These are phyloP conservation scores for Coniochaeta pulveracea DNA, from an alignment of 2,329 filamentous ascomycete species.

Conservation along the genomic window DNA sequence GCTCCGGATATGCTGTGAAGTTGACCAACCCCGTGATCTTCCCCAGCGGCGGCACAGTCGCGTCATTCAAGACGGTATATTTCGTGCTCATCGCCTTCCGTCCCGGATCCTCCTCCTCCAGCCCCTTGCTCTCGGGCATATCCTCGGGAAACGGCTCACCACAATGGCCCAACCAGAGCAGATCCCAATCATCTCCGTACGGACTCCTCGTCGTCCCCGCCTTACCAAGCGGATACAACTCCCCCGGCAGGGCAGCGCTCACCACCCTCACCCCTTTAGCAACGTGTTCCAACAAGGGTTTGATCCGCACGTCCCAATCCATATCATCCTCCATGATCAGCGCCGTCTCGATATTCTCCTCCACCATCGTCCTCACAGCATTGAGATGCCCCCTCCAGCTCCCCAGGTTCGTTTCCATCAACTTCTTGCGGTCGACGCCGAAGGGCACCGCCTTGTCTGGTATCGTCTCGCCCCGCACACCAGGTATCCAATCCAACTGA, in stretches of 20 bases:
- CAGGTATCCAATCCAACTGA: slow-evolving; percentile 4
- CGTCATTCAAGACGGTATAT: slow-evolving; percentile 12
- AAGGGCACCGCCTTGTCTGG: slow-evolving; percentile 1
- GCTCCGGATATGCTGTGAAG: slow-evolving; percentile 15
- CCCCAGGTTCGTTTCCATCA: slow-evolving; percentile 5
- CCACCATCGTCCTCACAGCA: slow-evolving; percentile 6
- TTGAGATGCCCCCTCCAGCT: slow-evolving; percentile 8
- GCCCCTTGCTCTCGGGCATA: slow-evolving; percentile 2
- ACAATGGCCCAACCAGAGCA: slow-evolving; percentile 9
- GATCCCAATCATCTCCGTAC: slow-evolving; percentile 8
- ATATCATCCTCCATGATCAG: slow-evolving; percentile 9
- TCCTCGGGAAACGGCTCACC: slow-evolving; percentile 8
- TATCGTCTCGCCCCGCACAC: neutral
- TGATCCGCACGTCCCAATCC: slow-evolving; percentile 9
- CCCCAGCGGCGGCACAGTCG: slow-evolving; percentile 14
- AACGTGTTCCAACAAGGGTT: slow-evolving; percentile 6
- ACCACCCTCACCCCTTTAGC: slow-evolving; percentile 3
- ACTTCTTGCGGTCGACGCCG: slow-evolving; percentile 4
- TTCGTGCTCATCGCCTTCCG: slow-evolving; percentile 7
- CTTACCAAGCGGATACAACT: slow-evolving; percentile 2
- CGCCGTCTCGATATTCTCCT: slow-evolving; percentile 6
- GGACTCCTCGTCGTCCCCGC: slow-evolving; percentile 2
- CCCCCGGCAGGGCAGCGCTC: neutral
- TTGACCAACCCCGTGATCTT: slow-evolving; percentile 15
- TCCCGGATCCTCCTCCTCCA: slow-evolving; percentile 5